Conservation (phyloP, 768 basidiomycete genomes). For the Suillus fuscotomentosus region DNA sequence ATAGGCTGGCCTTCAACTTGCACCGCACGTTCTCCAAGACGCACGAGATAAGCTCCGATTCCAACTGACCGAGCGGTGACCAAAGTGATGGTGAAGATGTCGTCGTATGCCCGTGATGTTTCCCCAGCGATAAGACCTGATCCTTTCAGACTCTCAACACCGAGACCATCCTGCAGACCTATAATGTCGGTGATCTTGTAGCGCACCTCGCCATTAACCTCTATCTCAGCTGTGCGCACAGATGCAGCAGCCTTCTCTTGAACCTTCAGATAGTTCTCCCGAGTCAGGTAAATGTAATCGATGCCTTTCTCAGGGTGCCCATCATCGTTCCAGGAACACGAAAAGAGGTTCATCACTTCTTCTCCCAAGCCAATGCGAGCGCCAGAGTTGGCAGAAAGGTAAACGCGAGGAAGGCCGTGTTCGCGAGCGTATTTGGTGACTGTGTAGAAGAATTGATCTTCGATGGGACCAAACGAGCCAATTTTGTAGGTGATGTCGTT, state of each 20-base stretch:
- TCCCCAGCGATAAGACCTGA: conserved; percentile 99
- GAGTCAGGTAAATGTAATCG: conserved; percentile 93
- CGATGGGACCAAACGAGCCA: conserved; percentile 93
- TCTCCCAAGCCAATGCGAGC: conserved; percentile 96
- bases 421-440: conserved; percentile 92
- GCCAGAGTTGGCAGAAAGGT: conserved; percentile 98
- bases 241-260: conserved; percentile 80
- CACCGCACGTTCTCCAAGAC: conserved; percentile 94
- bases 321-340: conserved; percentile 86
- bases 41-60: conserved; percentile 98
- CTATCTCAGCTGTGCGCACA: conserved; percentile 80
- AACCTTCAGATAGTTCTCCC: conserved; percentile 85
- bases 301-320: conserved; percentile 90
- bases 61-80: conserved; percentile 99
- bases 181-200: conserved; percentile 97
- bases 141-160: conserved; percentile 93
- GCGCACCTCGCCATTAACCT: conserved; percentile 82
- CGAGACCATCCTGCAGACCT: conserved; percentile 95
- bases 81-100: conserved; percentile 99
- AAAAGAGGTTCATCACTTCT: conserved; percentile 85
- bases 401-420: conserved; percentile 89
- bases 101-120: conserved; percentile 97
- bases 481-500: conserved; percentile 99
- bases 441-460: conserved; percentile 96
- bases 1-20: conserved; percentile 99